phyloP scores from a whole-genome alignment of 192 early-diverging fungal species.

The Paraglomus brasilianum region DNA sequence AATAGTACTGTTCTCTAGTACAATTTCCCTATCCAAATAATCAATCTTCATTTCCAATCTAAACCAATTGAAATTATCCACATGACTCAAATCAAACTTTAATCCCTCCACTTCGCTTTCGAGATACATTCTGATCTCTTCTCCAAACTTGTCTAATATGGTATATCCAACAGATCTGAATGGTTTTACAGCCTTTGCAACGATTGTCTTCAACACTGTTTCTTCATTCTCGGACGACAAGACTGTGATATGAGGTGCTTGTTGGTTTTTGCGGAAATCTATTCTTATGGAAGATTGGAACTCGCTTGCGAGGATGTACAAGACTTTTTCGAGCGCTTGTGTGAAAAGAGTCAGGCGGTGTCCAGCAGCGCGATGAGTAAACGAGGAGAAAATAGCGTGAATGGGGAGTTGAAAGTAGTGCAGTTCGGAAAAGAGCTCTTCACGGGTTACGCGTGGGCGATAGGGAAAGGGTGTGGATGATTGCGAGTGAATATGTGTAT shows the following conservation, averaged over 20 bases:
- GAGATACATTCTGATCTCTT: neutral
- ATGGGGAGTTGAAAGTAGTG: conserved; percentile 21
- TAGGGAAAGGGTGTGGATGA: too few relatives aligned
- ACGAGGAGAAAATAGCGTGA: neutral
- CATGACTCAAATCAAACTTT: conserved; percentile 2
- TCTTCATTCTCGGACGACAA: neutral
- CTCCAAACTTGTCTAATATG: conserved; percentile 9
- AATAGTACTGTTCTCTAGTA: neutral
- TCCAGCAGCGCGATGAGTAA: neutral
- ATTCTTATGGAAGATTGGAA: neutral
- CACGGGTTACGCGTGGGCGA: neutral
- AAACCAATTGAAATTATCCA: conserved; percentile 28
- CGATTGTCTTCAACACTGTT: neutral
- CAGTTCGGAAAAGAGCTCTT: conserved; percentile 7
- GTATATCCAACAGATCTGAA: conserved; percentile 1
- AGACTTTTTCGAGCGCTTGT: neutral
- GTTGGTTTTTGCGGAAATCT: conserved; percentile 4
- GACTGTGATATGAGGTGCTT: conserved; percentile 6
- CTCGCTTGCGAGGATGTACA: neutral
- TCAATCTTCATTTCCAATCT: conserved; percentile 1
- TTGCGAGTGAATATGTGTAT: too few relatives aligned
- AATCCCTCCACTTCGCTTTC: neutral
- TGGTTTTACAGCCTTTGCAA: neutral
- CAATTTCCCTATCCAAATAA: neutral
- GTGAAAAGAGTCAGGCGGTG: neutral